Conservation (phyloP, 495 filamentous ascomycete genomes). For the Coniosporium apollinis region DNA sequence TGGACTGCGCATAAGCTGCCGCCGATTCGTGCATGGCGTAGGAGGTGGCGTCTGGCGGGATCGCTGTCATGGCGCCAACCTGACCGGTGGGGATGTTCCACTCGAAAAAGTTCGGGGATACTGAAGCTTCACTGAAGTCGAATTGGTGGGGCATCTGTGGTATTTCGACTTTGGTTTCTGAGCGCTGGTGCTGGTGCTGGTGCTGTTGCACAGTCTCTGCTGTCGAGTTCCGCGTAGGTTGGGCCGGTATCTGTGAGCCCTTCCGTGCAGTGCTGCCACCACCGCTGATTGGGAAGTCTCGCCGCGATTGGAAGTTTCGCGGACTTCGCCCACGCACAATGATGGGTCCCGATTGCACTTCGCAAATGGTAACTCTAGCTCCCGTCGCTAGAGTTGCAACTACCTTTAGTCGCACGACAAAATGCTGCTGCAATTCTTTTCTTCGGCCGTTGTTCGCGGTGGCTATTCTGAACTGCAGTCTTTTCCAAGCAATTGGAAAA, state of each 20-base stretch:
- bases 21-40: conserved; percentile 6
- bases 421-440: conserved; percentile 56
- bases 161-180: conserved; percentile 18
- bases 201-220: conserved; percentile 8
- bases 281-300: conserved; percentile 44
- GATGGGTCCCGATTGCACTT: conserved; percentile 47
- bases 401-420: conserved; percentile 47
- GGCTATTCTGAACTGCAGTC: conserved; percentile 80
- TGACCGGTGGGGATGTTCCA: conserved; percentile 16
- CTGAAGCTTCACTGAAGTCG: conserved; percentile 21
- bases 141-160: conserved; percentile 4
- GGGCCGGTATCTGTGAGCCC: conserved; percentile 15
- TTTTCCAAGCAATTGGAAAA: conserved; percentile 78
- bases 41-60: conserved; percentile 14
- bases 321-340: conserved; percentile 54
- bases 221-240: conserved; percentile 31
- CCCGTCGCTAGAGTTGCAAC: conserved; percentile 42
- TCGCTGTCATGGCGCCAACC: conserved; percentile 16
- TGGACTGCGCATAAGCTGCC: conserved; percentile 33
- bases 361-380: conserved; percentile 38
- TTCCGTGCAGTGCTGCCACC: conserved; percentile 20
- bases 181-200: conserved; percentile 7
- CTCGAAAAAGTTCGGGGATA: conserved; percentile 21
- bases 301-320: conserved; percentile 50
- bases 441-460: conserved; percentile 70